Conservation (phyloP, 148 eudicot genomes). For the Silene uniflora region DNA sequence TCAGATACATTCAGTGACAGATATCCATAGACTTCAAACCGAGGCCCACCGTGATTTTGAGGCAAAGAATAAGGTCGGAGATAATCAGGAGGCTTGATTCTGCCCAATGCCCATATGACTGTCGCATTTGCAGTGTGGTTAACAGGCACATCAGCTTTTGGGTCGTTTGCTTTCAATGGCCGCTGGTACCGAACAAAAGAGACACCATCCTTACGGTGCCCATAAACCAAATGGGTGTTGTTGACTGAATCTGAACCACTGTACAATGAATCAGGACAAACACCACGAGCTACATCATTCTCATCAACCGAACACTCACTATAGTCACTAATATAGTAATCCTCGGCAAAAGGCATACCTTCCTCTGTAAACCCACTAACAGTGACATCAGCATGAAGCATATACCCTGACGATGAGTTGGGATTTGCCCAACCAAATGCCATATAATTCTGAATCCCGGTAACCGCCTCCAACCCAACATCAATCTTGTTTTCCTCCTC, state of each 20-base stretch:
- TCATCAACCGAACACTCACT: slow-evolving; percentile 58
- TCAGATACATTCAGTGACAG: slow-evolving; percentile 61
- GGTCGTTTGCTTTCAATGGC: slow-evolving; percentile 50
- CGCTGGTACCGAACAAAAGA: slow-evolving; percentile 66
- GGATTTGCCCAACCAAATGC: slow-evolving; percentile 97
- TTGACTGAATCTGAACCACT: slow-evolving; percentile 48
- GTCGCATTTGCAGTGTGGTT: slow-evolving; percentile 50
- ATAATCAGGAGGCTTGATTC: slow-evolving; percentile 76
- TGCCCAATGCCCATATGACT: slow-evolving; percentile 86
- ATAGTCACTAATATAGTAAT: slow-evolving; percentile 68
- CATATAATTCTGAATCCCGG: slow-evolving; percentile 69
- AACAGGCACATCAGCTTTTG: slow-evolving; percentile 58
- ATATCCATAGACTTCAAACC: slow-evolving; percentile 49
- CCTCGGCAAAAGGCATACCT: slow-evolving; percentile 79
- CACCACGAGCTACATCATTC: slow-evolving; percentile 57
- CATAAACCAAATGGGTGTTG: slow-evolving; percentile 65
- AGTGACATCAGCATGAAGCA: slow-evolving; percentile 77
- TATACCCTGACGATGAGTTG: slow-evolving; percentile 40
- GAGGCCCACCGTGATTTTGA: slow-evolving; percentile 67
- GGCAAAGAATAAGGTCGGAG: slow-evolving; percentile 77
- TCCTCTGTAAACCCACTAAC: slow-evolving; percentile 71
- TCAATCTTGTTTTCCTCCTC: slow-evolving; percentile 53
- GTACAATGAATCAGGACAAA: slow-evolving; percentile 72
- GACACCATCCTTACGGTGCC: slow-evolving; percentile 85
- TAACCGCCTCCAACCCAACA: slow-evolving; percentile 75